A percentile compares a stretch with the other conserved stretches of the same genome.
phyloP scores from a whole-genome alignment of 148 eudicot genomes.

The Vaccinium corymbosum region DNA sequence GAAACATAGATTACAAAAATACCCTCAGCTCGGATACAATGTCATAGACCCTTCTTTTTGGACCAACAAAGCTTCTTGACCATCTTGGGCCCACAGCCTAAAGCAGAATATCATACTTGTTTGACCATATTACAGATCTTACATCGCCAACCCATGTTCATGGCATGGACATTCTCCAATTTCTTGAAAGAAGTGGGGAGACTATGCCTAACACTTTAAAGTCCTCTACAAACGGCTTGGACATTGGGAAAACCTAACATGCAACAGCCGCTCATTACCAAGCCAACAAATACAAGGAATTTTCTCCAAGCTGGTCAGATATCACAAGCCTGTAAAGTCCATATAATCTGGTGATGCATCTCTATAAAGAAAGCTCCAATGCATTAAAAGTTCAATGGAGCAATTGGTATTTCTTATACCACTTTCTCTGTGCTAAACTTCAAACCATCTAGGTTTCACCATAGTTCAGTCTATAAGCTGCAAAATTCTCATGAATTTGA shows the following conservation, averaged over 20 bases:
- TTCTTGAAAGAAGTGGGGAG: neutral
- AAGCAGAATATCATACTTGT: neutral
- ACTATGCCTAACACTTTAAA: neutral
- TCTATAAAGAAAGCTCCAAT: neutral
- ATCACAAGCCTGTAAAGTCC: neutral
- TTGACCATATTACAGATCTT: neutral
- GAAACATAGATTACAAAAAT: neutral
- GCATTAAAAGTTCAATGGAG: neutral
- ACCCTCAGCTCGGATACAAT: neutral
- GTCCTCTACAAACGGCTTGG: conserved; percentile 2
- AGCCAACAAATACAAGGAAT: neutral
- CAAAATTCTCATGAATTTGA: neutral
- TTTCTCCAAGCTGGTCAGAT: neutral
- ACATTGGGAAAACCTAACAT: neutral
- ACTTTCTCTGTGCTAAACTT: neutral
- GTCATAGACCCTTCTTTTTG: neutral
- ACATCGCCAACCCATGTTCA: neutral
- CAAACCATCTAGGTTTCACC: neutral
- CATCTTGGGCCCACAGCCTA: neutral
- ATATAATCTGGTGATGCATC: neutral
- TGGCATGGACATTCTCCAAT: neutral
- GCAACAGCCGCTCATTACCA: neutral
- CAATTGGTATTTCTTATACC: neutral
- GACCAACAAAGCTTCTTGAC: neutral
- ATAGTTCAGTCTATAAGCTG: neutral